Conservation (phyloP, 1,284 basidiomycete genomes). For the Ganoderma meredithae region DNA sequence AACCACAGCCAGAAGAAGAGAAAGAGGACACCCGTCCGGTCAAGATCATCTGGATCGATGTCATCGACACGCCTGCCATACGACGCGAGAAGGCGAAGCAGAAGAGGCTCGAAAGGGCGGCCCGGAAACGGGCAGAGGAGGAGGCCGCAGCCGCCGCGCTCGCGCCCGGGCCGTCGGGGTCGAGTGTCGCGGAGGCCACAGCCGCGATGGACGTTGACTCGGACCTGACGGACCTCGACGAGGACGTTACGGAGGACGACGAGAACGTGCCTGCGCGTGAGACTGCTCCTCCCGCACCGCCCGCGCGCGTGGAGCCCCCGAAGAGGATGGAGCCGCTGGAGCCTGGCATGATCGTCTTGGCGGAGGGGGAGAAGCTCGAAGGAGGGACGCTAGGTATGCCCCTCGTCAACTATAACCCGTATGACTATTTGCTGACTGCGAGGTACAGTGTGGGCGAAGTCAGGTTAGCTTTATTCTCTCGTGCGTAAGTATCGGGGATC, state of each 20-base stretch:
- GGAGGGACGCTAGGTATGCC: constrained; percentile 48
- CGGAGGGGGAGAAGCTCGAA: constrained; percentile 42
- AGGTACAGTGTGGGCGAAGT: constrained; percentile 52
- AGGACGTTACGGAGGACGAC: constrained; percentile 17
- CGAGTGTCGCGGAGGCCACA: constrained; percentile 2
- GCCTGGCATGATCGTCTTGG: constrained; percentile 35
- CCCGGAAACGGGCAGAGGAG: constrained; percentile 19
- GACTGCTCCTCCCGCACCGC: neutral
- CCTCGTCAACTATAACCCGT: neutral
- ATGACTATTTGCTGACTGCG: neutral
- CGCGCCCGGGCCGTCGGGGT: constrained; percentile 11
- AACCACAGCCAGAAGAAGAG: constrained; percentile 1
- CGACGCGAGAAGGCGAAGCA: constrained; percentile 62
- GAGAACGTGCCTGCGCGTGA: constrained; percentile 9
- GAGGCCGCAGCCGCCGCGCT: constrained; percentile 23
- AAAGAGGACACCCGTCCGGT: constrained; percentile 22
- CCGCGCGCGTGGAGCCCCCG: neutral
- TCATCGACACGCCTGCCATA: constrained; percentile 71
- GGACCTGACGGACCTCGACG: constrained; percentile 24
- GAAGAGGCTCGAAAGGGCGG: constrained; percentile 51
- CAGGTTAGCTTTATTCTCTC: constrained; percentile 33
- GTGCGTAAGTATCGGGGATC: neutral
- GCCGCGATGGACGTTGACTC: constrained; percentile 13
- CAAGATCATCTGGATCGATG: constrained; percentile 62
- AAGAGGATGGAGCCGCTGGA: constrained; percentile 13